Evolutionary conservation across 139 green algal species (phyloP).

Genomic region (Dunaliella sp.): DNA sequence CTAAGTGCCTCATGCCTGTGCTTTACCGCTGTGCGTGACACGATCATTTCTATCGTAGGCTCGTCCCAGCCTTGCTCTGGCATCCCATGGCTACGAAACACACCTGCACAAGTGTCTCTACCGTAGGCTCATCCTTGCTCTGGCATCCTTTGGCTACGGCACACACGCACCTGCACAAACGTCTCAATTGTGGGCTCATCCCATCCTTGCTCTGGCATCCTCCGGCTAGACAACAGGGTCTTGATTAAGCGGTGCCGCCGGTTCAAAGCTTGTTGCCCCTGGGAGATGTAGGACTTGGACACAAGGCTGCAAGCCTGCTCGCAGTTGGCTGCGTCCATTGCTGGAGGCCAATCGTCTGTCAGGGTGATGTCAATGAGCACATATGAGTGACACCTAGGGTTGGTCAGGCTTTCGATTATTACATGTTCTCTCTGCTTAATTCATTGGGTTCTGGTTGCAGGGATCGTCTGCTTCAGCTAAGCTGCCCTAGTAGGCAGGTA

Average conservation of each 20-base stretch:
- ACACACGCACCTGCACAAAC: slow-evolving; percentile 51
- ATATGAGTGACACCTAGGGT: no score
- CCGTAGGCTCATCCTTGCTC: slow-evolving; percentile 73
- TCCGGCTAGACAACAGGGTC: slow-evolving; percentile 67
- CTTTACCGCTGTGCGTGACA: no score
- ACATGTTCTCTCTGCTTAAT: no score
- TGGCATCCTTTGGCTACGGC: slow-evolving; percentile 68
- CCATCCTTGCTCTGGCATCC: slow-evolving; percentile 77
- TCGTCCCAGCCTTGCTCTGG: slow-evolving; percentile 85
- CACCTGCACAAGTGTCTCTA: slow-evolving; percentile 74
- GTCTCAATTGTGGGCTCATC: slow-evolving; percentile 85
- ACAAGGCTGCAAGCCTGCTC: slow-evolving; percentile 58
- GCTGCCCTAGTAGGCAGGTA: no score
- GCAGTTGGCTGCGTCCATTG: slow-evolving; percentile 67
- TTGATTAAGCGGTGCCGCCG: slow-evolving; percentile 62
- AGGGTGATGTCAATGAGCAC: no score
- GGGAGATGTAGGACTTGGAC: slow-evolving; percentile 66
- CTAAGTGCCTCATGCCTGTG: no score
- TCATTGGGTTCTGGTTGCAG: no score
- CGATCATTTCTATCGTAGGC: slow-evolving; percentile 76
- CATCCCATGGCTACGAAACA: slow-evolving; percentile 58
- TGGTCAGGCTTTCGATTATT: no score
- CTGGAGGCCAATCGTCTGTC: no score
- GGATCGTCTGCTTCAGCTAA: no score
- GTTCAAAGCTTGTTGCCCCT: slow-evolving; percentile 63